phyloP scores from a whole-genome alignment of 768 basidiomycete genomes.

The Mycena galericulata region DNA sequence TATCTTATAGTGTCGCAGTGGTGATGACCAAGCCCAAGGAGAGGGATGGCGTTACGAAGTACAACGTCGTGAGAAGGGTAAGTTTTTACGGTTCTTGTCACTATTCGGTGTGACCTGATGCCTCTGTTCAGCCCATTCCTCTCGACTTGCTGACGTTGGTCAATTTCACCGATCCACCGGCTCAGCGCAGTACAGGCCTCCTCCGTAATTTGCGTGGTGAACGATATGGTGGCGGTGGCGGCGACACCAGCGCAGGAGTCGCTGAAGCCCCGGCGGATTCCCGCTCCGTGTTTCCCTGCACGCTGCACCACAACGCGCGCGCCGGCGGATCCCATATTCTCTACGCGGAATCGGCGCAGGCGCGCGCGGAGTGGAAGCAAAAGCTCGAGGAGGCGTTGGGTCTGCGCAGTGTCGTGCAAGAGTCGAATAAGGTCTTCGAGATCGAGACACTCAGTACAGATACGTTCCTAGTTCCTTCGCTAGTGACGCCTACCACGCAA shows the following conservation, averaged over 20 bases:
- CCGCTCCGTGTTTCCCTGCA: constrained; percentile 87
- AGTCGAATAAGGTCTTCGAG: constrained; percentile 95
- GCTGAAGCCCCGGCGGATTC: constrained; percentile 68
- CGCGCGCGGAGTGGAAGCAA: constrained; percentile 88
- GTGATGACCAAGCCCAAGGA: constrained; percentile 91
- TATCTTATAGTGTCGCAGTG: constrained; percentile 59
- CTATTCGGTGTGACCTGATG: constrained; percentile 11
- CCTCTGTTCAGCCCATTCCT: constrained; percentile 80
- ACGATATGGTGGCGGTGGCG: constrained; percentile 48
- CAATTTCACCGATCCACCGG: constrained; percentile 84
- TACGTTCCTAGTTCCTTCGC: constrained; percentile 85
- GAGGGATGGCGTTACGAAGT: constrained; percentile 79
- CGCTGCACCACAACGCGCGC: constrained; percentile 89
- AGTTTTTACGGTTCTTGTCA: constrained; percentile 40
- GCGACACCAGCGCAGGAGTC: constrained; percentile 42
- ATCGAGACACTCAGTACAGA: constrained; percentile 90
- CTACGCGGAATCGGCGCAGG: constrained; percentile 85
- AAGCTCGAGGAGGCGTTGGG: constrained; percentile 92
- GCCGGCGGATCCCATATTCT: constrained; percentile 88
- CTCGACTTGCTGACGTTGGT: constrained; percentile 90
- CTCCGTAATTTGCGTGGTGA: constrained; percentile 70
- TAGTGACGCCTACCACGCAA: constrained; percentile 57
- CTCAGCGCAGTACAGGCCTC: constrained; percentile 79
- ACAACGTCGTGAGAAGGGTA: constrained; percentile 85
- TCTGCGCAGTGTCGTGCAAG: constrained; percentile 87